A percentile compares a stretch with the other conserved stretches of the same genome.
These are phyloP conservation scores for Areca catechu DNA, from an alignment of 176 grass and related monocot genomes.

Conservation along the genomic window DNA sequence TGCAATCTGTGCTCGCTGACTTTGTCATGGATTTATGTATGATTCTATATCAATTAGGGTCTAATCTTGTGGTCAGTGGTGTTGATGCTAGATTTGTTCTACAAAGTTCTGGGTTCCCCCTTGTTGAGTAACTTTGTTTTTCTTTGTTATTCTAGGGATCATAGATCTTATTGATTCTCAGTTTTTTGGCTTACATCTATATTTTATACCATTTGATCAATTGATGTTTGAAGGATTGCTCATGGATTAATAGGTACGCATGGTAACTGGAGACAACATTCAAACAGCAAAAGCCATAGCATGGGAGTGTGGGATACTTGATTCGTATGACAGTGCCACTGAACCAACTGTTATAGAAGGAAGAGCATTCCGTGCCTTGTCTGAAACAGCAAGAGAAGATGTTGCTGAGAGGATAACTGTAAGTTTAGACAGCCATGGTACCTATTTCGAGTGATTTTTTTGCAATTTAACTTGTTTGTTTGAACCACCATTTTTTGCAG, in stretches of 20 bases:
- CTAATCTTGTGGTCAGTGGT: no score
- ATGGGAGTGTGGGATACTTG: constrained; percentile 90
- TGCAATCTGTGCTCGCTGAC: no score
- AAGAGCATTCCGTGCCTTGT: constrained; percentile 56
- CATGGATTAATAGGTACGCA: constrained; percentile 59
- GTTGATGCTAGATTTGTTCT: no score
- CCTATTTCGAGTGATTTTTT: background rate
- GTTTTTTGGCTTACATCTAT: no score
- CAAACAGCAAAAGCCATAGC: constrained; percentile 92
- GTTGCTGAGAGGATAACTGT: constrained; percentile 55
- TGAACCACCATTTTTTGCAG: background rate
- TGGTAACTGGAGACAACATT: constrained; percentile 99
- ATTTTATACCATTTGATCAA: no score
- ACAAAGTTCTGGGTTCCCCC: no score
- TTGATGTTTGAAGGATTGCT: background rate
- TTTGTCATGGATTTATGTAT: no score
- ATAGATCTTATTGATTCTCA: no score
- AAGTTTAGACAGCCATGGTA: constrained; percentile 2
- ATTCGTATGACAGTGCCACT: constrained; percentile 16
- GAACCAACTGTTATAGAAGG: constrained; percentile 56
- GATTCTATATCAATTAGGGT: no score
- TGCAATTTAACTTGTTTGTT: background rate
- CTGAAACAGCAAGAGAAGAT: constrained; percentile 34
- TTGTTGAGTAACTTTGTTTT: no score
- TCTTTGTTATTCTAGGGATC: no score